Evolutionary conservation across 208 protist genomes (phyloP).

Genomic region (Leishmania lainsoni): DNA sequence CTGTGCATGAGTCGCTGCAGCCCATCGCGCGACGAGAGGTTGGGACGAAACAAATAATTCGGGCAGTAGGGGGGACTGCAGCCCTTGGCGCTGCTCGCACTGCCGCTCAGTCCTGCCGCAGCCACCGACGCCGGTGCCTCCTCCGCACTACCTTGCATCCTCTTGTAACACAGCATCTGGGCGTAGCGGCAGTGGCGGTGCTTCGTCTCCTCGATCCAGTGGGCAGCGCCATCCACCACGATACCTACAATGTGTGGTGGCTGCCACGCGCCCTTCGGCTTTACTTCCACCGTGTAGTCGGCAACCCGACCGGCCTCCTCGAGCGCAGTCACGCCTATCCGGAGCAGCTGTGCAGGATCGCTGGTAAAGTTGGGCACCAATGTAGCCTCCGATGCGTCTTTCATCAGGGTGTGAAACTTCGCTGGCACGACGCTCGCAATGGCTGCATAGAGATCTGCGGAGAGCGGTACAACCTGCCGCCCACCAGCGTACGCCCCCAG

Average conservation of each 20-base stretch:
- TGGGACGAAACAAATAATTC: constrained; percentile 46
- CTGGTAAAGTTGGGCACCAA: constrained; percentile 47
- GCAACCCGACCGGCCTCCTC: constrained; percentile 14
- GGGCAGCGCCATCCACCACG: constrained; percentile 35
- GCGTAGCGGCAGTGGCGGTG: constrained; percentile 64
- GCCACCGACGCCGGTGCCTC: not conserved
- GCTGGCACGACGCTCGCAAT: constrained; percentile 26
- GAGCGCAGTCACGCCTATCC: constrained; percentile 5
- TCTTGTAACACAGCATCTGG: constrained; percentile 54
- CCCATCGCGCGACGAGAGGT: constrained; percentile 32
- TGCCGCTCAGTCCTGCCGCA: too few relatives aligned
- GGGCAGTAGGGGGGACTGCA: constrained; percentile 58
- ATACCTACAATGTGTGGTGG: constrained; percentile 63
- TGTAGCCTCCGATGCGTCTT: constrained; percentile 28
- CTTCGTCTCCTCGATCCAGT: constrained; percentile 57
- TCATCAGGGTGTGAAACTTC: constrained; percentile 19
- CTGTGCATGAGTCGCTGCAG: constrained; percentile 35
- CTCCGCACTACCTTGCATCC: constrained; percentile 4
- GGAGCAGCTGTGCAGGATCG: constrained; percentile 28
- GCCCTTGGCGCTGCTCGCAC: not conserved
- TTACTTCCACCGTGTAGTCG: constrained; percentile 68
- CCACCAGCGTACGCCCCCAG: constrained; percentile 35
- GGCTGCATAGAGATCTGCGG: constrained; percentile 14
- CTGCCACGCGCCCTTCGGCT: constrained; percentile 73
- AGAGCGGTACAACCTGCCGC: constrained; percentile 23